Evolutionary conservation across 1,284 basidiomycete genomes (phyloP).

Genomic region (Ceratobasidium sp.): DNA sequence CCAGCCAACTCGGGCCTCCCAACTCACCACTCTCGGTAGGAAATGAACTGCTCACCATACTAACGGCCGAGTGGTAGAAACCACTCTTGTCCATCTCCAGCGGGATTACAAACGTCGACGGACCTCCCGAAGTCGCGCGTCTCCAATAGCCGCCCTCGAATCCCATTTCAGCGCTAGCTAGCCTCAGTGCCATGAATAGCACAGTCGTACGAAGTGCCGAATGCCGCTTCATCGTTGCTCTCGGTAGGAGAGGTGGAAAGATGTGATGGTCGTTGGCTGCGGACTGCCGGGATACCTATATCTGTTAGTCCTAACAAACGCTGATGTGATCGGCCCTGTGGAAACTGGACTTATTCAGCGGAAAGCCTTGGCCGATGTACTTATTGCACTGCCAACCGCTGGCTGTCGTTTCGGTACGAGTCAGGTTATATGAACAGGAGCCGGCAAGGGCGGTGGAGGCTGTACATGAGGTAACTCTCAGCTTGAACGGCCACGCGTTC

Average conservation of each 20-base stretch:
- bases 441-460: too few species aligned
- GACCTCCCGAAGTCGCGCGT: constrained; percentile 6
- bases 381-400: neutral
- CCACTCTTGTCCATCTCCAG: constrained; percentile 8
- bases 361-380: neutral
- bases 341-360: neutral
- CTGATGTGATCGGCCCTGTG: neutral
- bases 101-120: constrained; percentile 18
- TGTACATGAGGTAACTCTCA: too few species aligned
- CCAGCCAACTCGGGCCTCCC: too few species aligned
- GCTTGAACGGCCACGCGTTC: too few species aligned
- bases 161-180: neutral
- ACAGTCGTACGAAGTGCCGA: neutral
- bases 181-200: neutral
- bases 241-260: neutral
- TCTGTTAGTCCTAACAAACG: neutral
- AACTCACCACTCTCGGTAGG: too few species aligned
- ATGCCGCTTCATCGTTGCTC: neutral
- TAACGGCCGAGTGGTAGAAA: constrained; percentile 22
- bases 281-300: neutral
- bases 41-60: constrained; percentile 22
- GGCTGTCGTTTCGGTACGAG: neutral
- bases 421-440: neutral
- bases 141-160: constrained; percentile 26
- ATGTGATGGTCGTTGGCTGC: constrained; percentile 13